These are phyloP conservation scores for Coelastrella sp. DNA, from an alignment of 139 green algal genomes.

Conservation along the genomic window DNA sequence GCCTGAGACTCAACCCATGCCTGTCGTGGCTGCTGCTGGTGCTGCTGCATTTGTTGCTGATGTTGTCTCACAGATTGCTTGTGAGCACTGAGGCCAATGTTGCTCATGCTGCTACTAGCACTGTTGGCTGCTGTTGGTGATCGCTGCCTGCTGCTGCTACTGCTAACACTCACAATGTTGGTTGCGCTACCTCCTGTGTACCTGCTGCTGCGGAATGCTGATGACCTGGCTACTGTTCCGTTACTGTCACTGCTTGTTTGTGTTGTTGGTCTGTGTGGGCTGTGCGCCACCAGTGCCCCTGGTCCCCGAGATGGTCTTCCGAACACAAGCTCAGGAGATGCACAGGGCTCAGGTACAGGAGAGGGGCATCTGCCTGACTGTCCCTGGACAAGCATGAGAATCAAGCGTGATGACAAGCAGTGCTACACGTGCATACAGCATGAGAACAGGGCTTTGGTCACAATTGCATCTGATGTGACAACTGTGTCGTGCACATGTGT, in stretches of 20 bases:
- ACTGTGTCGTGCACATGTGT: no score
- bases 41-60: slow-evolving; percentile 19
- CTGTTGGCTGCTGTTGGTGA: slow-evolving; percentile 7
- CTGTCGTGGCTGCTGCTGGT: slow-evolving; percentile 31
- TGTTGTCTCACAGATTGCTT: slow-evolving; percentile 33
- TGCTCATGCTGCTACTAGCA: slow-evolving; percentile 12
- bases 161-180: background rate
- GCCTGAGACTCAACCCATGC: background rate
- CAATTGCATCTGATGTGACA: no score
- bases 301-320: background rate
- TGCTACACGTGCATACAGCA: no score
- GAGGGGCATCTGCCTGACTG: background rate
- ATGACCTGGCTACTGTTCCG: background rate
- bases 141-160: slow-evolving; percentile 19
- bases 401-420: no score
- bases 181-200: slow-evolving; percentile 17
- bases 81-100: background rate
- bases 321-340: background rate
- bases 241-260: slow-evolving; percentile 3
- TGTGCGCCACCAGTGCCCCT: slow-evolving; percentile 11
- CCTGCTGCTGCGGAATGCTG: slow-evolving; percentile 31
- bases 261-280: slow-evolving; percentile 10
- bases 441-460: no score
- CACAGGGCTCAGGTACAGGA: background rate
- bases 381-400: background rate